phyloP scores from a whole-genome alignment of 306 rosid species.

The Sicyos edulis region DNA sequence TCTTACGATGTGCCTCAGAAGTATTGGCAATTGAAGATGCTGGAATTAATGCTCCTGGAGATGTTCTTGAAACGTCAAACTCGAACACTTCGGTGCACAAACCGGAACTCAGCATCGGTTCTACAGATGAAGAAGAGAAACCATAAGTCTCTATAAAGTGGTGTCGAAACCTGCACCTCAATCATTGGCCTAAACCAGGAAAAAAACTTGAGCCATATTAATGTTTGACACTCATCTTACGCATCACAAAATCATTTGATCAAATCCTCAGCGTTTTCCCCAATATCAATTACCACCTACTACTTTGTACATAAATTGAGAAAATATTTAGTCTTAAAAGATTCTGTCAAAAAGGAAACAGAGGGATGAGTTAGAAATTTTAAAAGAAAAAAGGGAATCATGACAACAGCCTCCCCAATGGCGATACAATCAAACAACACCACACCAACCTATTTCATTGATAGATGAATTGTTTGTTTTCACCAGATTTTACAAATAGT shows the following conservation, averaged over 20 bases:
- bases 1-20: slow-evolving; percentile 32
- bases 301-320: neutral
- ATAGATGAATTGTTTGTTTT: too few species aligned
- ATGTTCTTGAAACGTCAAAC: slow-evolving; percentile 66
- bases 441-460: neutral
- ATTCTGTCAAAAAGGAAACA: neutral
- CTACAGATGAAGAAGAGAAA: slow-evolving; percentile 37
- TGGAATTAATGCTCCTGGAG: slow-evolving; percentile 81
- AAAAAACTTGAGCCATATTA: neutral
- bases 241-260: neutral
- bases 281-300: neutral
- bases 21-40: slow-evolving; percentile 59
- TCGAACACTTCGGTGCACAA: slow-evolving; percentile 96
- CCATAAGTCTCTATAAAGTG: slow-evolving; percentile 15
- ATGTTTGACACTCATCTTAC: neutral
- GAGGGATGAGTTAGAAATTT: neutral
- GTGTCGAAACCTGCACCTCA: neutral
- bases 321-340: neutral
- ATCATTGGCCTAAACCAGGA: neutral
- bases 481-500: too few species aligned
- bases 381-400: neutral
- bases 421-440: too few species aligned
- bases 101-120: slow-evolving; percentile 92
- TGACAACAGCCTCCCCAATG: neutral
- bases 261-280: neutral